Evolutionary conservation across 306 rosid genomes (phyloP), one percentile per base, ranked within the genome.

Genomic region (Arachis hypogaea): DNA sequence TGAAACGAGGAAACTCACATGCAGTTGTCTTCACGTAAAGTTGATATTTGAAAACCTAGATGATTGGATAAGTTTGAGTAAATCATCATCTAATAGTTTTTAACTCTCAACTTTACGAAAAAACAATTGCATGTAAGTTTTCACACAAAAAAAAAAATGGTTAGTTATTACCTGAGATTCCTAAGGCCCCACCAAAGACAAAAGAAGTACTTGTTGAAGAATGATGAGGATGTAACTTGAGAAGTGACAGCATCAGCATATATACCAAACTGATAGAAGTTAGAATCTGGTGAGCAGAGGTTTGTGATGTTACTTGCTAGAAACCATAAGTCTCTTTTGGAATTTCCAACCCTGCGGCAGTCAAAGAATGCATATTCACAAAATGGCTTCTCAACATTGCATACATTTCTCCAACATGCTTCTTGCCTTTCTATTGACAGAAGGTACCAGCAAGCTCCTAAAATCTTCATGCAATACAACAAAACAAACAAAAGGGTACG

Each of bases 371-470:
- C 80, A 74, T 81, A 47, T 16, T 83, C 11, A 72, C 98, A 90
- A 71, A 38, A 46, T 41, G 80, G 59, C 42, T 73, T 78, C 68
- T 87, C 86, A 61, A 69, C 7, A 61, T 63, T 61, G 51, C 99
- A 94, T 0, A 80, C 89, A 38, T 83, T 83, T 87, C 87, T 89
- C 97, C 97, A 94, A 59, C 97, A 94, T 42, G 96, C 91, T 83
- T 94, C 99, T 80, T 92, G 91, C 61, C 99, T 81, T 69, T 92
- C 97, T 1, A 90, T 69, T 9, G 96, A 84, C 65, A 92, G 86
- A 77, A 92, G 93, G 80, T 94, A 94, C 96, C 97, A 94, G 66
- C 92, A 89, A 81, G 99, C 93, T 74, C 96, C 99, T 85, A 92
- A 78, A 89, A 90, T 86, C 99, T 90, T 74, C 82, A 73, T 6